Percentiles rank a stretch among this genome's conserved stretches.
phyloP scores from a whole-genome alignment of 345 rosid species.

The Citrus cavaleriei region DNA sequence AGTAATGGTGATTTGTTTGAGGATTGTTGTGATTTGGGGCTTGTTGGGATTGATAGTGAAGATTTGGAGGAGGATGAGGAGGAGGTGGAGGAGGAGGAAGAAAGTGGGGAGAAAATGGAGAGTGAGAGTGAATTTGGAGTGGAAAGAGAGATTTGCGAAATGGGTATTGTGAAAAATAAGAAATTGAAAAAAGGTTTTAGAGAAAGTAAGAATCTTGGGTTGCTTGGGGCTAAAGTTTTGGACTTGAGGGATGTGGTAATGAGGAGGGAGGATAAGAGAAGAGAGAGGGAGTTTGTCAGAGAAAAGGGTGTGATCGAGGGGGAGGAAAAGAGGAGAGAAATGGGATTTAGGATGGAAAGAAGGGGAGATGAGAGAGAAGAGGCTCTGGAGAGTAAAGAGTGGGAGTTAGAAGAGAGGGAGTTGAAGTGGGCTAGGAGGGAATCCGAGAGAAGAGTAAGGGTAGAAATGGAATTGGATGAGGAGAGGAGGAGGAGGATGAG shows the following conservation, averaged over 20 bases:
- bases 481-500: slow-evolving; percentile 49
- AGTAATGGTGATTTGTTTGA: slow-evolving; percentile 37
- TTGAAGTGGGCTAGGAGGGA: slow-evolving; percentile 44
- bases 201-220: slow-evolving; percentile 37
- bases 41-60: slow-evolving; percentile 44
- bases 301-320: slow-evolving; percentile 38
- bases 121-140: slow-evolving; percentile 35
- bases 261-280: slow-evolving; percentile 60
- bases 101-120: slow-evolving; percentile 23
- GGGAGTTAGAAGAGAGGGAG: slow-evolving; percentile 57
- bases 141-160: slow-evolving; percentile 26
- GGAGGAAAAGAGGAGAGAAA: slow-evolving; percentile 40
- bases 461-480: slow-evolving; percentile 47
- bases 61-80: slow-evolving; percentile 54
- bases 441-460: slow-evolving; percentile 37
- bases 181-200: slow-evolving; percentile 32
- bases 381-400: slow-evolving; percentile 39
- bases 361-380: slow-evolving; percentile 33
- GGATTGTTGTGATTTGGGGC: slow-evolving; percentile 43
- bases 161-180: slow-evolving; percentile 19
- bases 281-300: slow-evolving; percentile 46
- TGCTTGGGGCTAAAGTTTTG: slow-evolving; percentile 45
- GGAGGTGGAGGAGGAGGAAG: slow-evolving; percentile 36
- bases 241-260: slow-evolving; percentile 46
- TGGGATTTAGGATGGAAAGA: slow-evolving; percentile 36